A percentile compares a stretch with the other conserved stretches of the same genome.
These are phyloP conservation scores for Fusarium foetens DNA, from an alignment of 2,329 filamentous ascomycete species.

Conservation along the genomic window DNA sequence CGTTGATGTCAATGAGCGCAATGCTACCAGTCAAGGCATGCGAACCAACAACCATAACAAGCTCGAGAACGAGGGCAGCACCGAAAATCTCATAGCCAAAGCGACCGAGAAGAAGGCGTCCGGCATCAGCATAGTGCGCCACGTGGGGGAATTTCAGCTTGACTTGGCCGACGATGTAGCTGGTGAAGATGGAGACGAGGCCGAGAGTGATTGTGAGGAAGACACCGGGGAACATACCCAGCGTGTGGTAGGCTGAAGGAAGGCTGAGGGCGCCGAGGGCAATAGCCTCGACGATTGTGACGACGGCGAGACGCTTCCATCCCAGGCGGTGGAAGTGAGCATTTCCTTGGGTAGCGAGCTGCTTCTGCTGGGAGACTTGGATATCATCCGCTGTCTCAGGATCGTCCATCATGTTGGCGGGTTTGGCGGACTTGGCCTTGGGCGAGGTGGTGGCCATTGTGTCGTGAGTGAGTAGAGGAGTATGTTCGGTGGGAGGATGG, in stretches of 20 bases:
- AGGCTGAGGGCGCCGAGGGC: slow-evolving; percentile 50
- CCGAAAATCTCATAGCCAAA: slow-evolving; percentile 71
- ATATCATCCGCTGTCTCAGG: slow-evolving; percentile 21
- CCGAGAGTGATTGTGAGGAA: slow-evolving; percentile 56
- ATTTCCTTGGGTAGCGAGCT: slow-evolving; percentile 32
- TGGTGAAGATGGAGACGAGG: slow-evolving; percentile 59
- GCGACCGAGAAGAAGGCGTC: slow-evolving; percentile 67
- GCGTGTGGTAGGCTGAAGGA: slow-evolving; percentile 61
- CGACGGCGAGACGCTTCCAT: slow-evolving; percentile 36
- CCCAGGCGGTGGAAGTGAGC: slow-evolving; percentile 35
- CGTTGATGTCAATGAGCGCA: slow-evolving; percentile 72
- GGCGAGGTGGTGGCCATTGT: slow-evolving; percentile 13
- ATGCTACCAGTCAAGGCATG: slow-evolving; percentile 77
- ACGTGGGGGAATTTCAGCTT: slow-evolving; percentile 65
- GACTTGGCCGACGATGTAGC: slow-evolving; percentile 58
- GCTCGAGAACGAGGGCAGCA: slow-evolving; percentile 69
- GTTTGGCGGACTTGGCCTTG: slow-evolving; percentile 11
- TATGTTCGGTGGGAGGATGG: slow-evolving; percentile 8
- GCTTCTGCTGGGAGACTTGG: slow-evolving; percentile 33
- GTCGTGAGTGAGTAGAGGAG: slow-evolving; percentile 10
- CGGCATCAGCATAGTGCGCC: slow-evolving; percentile 49
- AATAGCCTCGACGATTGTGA: slow-evolving; percentile 36
- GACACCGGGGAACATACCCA: slow-evolving; percentile 63
- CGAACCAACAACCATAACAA: slow-evolving; percentile 76
- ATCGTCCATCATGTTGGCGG: slow-evolving; percentile 30